These are phyloP conservation scores for Inga oerstediana DNA, from an alignment of 306 rosid genomes.

Conservation along the genomic window DNA sequence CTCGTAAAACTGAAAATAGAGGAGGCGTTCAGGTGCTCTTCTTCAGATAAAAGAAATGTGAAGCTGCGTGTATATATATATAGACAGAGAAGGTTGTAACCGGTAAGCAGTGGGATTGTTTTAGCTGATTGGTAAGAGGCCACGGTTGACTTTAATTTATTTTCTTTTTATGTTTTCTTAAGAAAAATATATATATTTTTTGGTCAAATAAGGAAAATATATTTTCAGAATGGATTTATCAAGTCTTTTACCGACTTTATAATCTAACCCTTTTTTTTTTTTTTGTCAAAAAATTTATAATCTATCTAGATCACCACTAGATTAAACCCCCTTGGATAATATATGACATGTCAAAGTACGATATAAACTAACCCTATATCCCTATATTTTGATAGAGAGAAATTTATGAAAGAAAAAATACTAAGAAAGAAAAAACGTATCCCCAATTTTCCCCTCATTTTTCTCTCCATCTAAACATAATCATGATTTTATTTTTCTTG, in stretches of 20 bases:
- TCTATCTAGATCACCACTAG: too few relatives aligned
- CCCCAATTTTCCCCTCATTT: too few relatives aligned
- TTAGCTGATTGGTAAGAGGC: conserved; percentile 29
- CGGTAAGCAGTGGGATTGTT: not conserved
- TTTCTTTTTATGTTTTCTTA: not conserved
- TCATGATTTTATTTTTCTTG: not conserved
- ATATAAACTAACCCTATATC: too few relatives aligned
- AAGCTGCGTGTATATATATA: not conserved
- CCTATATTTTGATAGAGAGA: too few relatives aligned
- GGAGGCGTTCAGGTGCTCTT: not conserved
- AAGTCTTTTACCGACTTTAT: not conserved
- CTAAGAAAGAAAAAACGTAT: too few relatives aligned
- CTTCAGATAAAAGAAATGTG: not conserved
- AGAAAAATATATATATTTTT: not conserved
- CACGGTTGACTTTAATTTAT: conserved; percentile 26
- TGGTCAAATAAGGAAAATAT: too few relatives aligned
- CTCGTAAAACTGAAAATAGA: not conserved
- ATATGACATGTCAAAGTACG: too few relatives aligned
- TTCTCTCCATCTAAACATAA: too few relatives aligned
- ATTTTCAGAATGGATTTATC: not conserved
- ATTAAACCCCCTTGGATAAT: too few relatives aligned
- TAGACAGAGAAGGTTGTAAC: conserved; percentile 12
- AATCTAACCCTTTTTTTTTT: too few relatives aligned
- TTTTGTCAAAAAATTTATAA: too few relatives aligned
- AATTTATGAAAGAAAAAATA: too few relatives aligned